Base-by-base conservation (phyloP, 2,329 filamentous ascomycete genomes). In the Epichloe scottii region DNA sequence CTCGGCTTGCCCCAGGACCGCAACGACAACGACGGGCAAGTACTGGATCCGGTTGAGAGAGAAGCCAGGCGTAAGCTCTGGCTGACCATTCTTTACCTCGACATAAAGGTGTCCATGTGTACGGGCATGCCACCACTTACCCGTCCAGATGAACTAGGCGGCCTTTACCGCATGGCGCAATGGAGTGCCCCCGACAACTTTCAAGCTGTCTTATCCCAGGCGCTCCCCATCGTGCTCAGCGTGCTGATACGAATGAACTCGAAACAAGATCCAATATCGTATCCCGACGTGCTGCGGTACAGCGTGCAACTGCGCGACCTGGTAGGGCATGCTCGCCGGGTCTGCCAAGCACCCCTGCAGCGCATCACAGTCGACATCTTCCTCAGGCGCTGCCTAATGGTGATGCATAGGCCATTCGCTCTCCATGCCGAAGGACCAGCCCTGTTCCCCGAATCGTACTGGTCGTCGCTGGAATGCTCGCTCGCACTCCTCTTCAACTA, bases 401-500 rank as follows among this genome's bases (percentile, higher is more conserved):
- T 66, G 8, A 55, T 68, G 21, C 63, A 68, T 48, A 59, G 65
- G 7, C 63, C 64, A 1, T 68, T 65, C 55, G 66, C 64, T 21
- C 58, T 67, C 46, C 64, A 66, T 50, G 54, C 58, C 1, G 62
- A 66, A 3, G 63, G 63, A 0, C 65, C 64, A 1, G 53, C 55
- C 46, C 48, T 64, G 56, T 67, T 62, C 46, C 62, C 65, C 5
- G 64, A 67, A 51, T 64, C 64, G 33, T 66, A 66, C 57, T 67
- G 65, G 63, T 63, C 61, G 17, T 68, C 65, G 7, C 57, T 68
- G 17, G 64, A 67, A 56, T 68, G 65, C 55, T 65, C 64, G 0
- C 60, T 67, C 5, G 64, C 64, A 8, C 56, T 68, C 23, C 57
- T 67, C 4, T 58, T 67, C 43, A 64, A 67, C 51, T 67, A 67